Base-by-base conservation (phyloP, 140 eudicot species). In the Flaveria floridana region DNA sequence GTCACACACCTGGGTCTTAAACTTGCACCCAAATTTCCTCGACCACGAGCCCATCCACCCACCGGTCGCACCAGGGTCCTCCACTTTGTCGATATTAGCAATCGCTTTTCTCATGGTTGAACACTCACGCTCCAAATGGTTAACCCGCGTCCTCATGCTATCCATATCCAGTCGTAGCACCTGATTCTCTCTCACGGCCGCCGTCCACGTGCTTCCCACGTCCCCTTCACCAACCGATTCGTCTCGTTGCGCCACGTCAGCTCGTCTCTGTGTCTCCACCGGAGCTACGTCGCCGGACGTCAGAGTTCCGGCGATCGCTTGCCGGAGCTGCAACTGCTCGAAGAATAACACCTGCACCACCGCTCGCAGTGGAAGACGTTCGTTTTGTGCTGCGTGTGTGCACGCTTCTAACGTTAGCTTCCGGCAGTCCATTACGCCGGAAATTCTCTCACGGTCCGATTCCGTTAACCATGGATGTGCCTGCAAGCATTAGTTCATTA, bases 261-360 rank as follows among this genome's bases (percentile, higher is more conserved):
- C 39, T 53, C 46, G 59, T 41, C 76, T 37, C 15, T 52, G 74
- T 20, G 25, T 71, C n/a, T 73, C 78, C 44, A 42, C 46, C 6
- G 77, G 76, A 1, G 70, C 63, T 6, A 46, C 70, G 14, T 85
- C 96, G 8, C 81, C 65, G 30, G 87, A 52, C 20, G 84, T 46
- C 7, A 87, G 90, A 0, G 92, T 87, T 12, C 96, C 98, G 30
- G 94, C 87, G 13, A 94, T 90, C 19, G 99, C 99, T 10, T 90
- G 96, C 42, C 99, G 95, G 81, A 94, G 99, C 85, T 94, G 99
- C 9, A 94, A 85, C 78, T 94, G 99, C 90, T 94, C 99, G 80
- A 90, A 94, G 72, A 94, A 94, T 6, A 94, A 76, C 7, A 94
- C 99, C 63, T 91, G 97, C 20, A 94, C 96, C 73, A 94, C 95